These are phyloP conservation scores for Rhododendron williamsianum DNA, from an alignment of 148 eudicot species.

Conservation along the genomic window DNA sequence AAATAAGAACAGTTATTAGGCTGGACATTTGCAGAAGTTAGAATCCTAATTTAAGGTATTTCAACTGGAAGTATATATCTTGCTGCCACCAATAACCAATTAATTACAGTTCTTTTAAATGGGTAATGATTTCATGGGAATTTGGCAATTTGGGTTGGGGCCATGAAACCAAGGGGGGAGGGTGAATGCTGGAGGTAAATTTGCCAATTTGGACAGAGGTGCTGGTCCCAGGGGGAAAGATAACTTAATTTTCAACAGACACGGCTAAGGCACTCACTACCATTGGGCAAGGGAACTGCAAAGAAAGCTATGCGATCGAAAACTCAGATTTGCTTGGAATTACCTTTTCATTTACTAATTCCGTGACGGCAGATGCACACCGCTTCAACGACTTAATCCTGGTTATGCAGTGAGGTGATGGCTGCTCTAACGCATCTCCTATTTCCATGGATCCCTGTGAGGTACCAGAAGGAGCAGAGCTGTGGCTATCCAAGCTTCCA, in stretches of 20 bases:
- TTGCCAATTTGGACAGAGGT: not conserved
- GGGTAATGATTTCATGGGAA: not conserved
- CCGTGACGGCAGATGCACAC: conserved; percentile 69
- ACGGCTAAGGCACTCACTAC: not conserved
- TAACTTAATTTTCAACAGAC: not conserved
- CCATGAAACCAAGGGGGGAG: no score
- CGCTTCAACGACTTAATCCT: conserved; percentile 70
- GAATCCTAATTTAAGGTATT: not conserved
- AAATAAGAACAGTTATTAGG: not conserved
- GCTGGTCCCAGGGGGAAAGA: not conserved
- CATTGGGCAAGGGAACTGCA: not conserved
- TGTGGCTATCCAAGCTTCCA: conserved; percentile 55
- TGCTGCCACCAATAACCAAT: not conserved
- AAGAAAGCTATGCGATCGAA: not conserved
- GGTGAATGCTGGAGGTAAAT: not conserved
- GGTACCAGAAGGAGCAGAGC: conserved; percentile 61
- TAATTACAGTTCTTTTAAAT: not conserved
- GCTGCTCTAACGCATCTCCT: conserved; percentile 52
- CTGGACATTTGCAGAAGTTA: not conserved
- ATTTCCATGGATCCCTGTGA: conserved; percentile 64
- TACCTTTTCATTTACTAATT: conserved; percentile 79
- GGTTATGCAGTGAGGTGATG: conserved; percentile 55
- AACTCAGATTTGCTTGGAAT: not conserved
- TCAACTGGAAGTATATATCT: not conserved
- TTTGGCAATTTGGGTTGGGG: not conserved